A percentile compares a stretch with the other conserved stretches of the same genome.
phyloP scores from a whole-genome alignment of 768 basidiomycete genomes.

The Tylopilus felleus region DNA sequence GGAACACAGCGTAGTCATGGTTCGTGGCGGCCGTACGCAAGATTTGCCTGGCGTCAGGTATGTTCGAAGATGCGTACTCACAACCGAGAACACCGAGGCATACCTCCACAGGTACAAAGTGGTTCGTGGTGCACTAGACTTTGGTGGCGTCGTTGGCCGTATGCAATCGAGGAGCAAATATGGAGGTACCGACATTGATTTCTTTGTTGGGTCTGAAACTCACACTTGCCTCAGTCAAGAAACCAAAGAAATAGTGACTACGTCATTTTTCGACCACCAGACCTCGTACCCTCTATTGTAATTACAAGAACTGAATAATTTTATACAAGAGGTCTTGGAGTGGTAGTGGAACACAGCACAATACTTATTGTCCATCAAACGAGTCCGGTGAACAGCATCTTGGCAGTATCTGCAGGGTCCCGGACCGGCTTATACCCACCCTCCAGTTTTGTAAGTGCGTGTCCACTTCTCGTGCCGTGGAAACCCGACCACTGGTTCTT shows the following conservation, averaged over 20 bases:
- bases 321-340: not conserved
- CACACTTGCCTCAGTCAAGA: conserved; percentile 58
- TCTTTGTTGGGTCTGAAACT: not conserved
- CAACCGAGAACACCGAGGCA: not conserved
- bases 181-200: conserved; percentile 57
- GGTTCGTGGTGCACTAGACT: conserved; percentile 88
- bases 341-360: not conserved
- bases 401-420: not conserved
- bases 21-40: conserved; percentile 94
- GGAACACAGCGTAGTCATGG: conserved; percentile 93
- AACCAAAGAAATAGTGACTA: conserved; percentile 65
- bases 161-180: conserved; percentile 84
- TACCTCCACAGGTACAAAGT: conserved; percentile 75
- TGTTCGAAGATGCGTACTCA: conserved; percentile 22
- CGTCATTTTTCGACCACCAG: not conserved
- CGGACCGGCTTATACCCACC: not conserved
- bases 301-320: not conserved
- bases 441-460: not conserved
- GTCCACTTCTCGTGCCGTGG: not conserved
- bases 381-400: not conserved
- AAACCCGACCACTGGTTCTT: no score
- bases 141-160: conserved; percentile 85
- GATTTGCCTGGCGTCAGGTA: conserved; percentile 98
- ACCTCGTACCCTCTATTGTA: not conserved
- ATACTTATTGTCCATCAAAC: not conserved